Evolutionary conservation across 1,284 basidiomycete species (phyloP), one percentile per base, ranked within the genome.

Genomic region (Meripilus lineatus): DNA sequence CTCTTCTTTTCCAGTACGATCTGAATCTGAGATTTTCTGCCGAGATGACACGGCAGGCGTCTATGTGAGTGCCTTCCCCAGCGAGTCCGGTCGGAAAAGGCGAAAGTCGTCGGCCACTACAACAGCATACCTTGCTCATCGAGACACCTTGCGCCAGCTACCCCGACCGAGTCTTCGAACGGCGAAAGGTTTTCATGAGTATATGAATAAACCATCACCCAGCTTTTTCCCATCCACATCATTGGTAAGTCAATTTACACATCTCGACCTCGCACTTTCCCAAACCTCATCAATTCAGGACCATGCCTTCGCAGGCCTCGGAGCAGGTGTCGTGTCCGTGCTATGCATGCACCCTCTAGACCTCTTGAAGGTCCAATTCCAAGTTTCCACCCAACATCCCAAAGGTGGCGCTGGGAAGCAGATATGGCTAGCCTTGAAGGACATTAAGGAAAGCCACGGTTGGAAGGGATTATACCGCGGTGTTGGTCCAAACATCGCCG

Each of bases 311-410:
- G 91, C 93, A 35, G 95, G 96, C 44, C 80, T 99, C 46, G 89
- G 90, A 35, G 95, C 95, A 25, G 96, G 95, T 36, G 83, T 93
- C 44, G 84, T 88, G 51, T 90, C 93, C 21, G 94, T 94, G 38
- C 73, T 98, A 30, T 93, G 91, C 65, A 96, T 99, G 92, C 94
- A 99, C 64, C 96, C 96, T 4, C 77, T 99, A 32, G 96, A 99
- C 67, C 79, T 99, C 4, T 77, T 99, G 67, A 99, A 99, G 69
- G 81, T 97, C 60, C 89, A 93, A 58, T 85, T 95, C 49, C 95
- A 99, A 68, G 91, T 94, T n/a, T 79, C 85, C 10, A 93, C 87
- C 1, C 65, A 74, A 22, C 74, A 77, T 32, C 78, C 78, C 2
- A 68, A 71, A 41, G 77, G 75, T 17, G 74, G 81, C 23, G 64